Evolutionary conservation across 2,329 filamentous ascomycete species (phyloP), one percentile per base, ranked within the genome.

Genomic region (Ascochyta fabae): DNA sequence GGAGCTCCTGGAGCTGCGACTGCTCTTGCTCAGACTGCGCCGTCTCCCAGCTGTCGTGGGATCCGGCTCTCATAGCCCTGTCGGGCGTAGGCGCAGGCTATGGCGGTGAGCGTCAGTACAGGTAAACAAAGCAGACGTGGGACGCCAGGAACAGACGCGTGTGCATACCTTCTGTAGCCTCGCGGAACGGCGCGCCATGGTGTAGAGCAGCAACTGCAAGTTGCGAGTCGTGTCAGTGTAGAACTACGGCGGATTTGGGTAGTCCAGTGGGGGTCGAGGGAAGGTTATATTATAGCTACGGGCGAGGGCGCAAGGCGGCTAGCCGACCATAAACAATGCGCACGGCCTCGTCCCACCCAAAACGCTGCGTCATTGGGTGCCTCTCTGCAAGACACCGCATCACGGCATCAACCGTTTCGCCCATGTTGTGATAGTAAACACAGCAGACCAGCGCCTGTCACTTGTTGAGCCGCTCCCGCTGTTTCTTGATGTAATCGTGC

Each of bases 101-200:
- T n/a, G 53, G 29, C 15, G 41, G 47, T 46, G 54, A 52, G 47
- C 8, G 53, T 71, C 54, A 69, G 67, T 63, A 59, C 38, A 61
- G 58, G 67, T 70, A 69, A 71, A 72, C 66, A 71, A 69, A 63
- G 56, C 15, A 39, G 54, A 48, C 22, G 46, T 47, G 29, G 53
- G 34, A 15, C 7, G n/a, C 16, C 16, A 34, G n/a, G 41, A 34
- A 34, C 16, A 19, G 15, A 22, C 40, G 46, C 16, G 48, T 26
- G 41, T 38, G 35, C 62, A 58, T 70, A 74, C 73, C 72, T 75
- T 75, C 33, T 70, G 68, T 35, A 75, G 64, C 40, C 73, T 65
- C 46, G 73, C 73, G 51, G 73, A 75, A 41, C 73, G 70, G 48
- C 73, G 64, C 60, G 72, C 72, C 73, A 75, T 75, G 46, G 51